These are phyloP conservation scores for Capronia americana DNA, from an alignment of 2,329 filamentous ascomycete genomes.

Conservation along the genomic window DNA sequence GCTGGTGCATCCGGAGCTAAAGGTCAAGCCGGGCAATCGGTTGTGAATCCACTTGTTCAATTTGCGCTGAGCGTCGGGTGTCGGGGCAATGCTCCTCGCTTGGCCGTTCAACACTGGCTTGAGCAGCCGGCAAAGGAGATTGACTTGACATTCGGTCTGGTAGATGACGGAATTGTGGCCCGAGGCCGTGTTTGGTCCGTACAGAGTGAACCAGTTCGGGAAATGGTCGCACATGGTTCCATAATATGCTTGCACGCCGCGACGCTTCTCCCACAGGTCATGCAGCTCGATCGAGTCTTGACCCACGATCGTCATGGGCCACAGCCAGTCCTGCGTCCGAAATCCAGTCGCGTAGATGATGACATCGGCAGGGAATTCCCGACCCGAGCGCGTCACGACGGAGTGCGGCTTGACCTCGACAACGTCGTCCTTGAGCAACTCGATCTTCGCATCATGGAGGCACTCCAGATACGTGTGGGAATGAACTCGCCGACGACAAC, in stretches of 20 bases:
- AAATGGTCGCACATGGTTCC: constrained; percentile 58
- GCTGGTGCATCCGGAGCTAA: too few species aligned
- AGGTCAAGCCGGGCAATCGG: too few species aligned
- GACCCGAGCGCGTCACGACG: not conserved
- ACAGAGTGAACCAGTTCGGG: constrained; percentile 64
- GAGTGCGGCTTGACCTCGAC: not conserved
- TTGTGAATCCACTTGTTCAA: too few species aligned
- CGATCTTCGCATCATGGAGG: constrained; percentile 13
- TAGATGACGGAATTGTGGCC: constrained; percentile 60
- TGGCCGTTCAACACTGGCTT: too few species aligned
- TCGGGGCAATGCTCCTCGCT: too few species aligned
- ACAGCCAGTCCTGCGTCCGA: constrained; percentile 62
- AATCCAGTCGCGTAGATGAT: constrained; percentile 66
- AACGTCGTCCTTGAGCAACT: constrained; percentile 4
- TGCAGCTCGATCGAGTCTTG: constrained; percentile 48
- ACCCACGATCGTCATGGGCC: constrained; percentile 60
- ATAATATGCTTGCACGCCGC: constrained; percentile 58
- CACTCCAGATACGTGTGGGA: constrained; percentile 4
- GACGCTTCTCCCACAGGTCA: constrained; percentile 56
- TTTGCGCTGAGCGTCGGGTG: too few species aligned
- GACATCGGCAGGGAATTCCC: constrained; percentile 48
- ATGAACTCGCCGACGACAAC: constrained; percentile 5
- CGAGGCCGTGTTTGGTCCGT: constrained; percentile 63
- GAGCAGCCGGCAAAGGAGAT: too few species aligned
- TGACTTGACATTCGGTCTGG: not conserved